Evolutionary conservation across 805 yeast species (phyloP).

Genomic region (Henningerozyma blattae): DNA sequence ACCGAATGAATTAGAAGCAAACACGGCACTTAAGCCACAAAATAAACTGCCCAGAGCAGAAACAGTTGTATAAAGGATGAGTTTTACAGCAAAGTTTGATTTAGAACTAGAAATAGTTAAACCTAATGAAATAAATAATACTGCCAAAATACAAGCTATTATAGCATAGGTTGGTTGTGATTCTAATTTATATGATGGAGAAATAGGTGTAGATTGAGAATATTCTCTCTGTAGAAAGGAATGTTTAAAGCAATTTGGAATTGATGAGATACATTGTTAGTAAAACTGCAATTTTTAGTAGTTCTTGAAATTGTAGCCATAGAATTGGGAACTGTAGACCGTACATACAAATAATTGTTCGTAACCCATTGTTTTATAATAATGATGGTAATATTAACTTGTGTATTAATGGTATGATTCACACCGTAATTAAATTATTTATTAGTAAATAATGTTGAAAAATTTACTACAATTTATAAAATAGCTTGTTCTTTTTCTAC

Average conservation of each 20-base stretch:
- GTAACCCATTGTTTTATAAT: constrained; percentile 13
- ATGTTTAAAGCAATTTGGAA: not conserved
- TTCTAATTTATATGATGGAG: constrained; percentile 9
- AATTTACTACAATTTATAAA: no score
- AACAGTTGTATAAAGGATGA: constrained; percentile 11
- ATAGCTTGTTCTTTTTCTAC: no score
- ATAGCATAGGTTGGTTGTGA: constrained; percentile 16
- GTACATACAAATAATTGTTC: constrained; percentile 15
- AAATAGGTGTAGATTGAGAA: constrained; percentile 8
- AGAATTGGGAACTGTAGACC: not conserved
- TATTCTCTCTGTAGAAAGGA: constrained; percentile 12
- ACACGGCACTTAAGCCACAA: constrained; percentile 30
- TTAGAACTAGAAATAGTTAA: constrained; percentile 8
- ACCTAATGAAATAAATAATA: constrained; percentile 11
- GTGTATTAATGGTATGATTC: no score
- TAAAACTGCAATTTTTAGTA: not conserved
- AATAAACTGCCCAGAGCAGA: constrained; percentile 26
- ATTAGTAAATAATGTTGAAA: no score
- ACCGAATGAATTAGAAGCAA: constrained; percentile 32
- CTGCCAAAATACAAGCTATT: constrained; percentile 9
- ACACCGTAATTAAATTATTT: no score
- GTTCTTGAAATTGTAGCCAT: not conserved
- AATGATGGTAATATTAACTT: not conserved
- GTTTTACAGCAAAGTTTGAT: constrained; percentile 7
- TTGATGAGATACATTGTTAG: constrained; percentile 3